Conservation (phyloP, 2,329 filamentous ascomycete genomes). For the Alternaria ethzedia region DNA sequence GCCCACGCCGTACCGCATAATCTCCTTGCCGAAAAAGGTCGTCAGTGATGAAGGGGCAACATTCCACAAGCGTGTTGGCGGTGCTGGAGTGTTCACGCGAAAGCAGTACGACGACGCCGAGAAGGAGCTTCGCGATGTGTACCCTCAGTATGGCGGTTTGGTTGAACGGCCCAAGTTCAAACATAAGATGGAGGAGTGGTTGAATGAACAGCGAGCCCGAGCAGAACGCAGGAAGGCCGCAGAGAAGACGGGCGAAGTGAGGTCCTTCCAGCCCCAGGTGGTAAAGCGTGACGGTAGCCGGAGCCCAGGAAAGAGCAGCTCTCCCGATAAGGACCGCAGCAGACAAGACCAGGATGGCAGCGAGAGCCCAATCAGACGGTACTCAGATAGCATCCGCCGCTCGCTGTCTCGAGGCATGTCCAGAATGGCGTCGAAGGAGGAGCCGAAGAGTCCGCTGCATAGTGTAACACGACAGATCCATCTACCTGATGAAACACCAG, state of each 20-base stretch:
- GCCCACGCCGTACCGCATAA: constrained; percentile 30
- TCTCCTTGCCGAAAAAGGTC: constrained; percentile 19
- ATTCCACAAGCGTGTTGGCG: background rate
- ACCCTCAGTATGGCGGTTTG: constrained; percentile 39
- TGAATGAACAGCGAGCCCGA: constrained; percentile 30
- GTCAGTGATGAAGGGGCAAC: background rate
- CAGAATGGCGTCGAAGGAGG: constrained; percentile 9
- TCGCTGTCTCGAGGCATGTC: constrained; percentile 20
- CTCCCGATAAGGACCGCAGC: background rate
- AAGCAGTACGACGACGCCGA: constrained; percentile 36
- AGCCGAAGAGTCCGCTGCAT: constrained; percentile 29
- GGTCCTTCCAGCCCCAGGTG: constrained; percentile 12
- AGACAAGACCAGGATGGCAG: background rate
- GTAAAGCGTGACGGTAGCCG: background rate
- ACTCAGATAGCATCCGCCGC: constrained; percentile 21
- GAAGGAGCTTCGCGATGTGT: constrained; percentile 35
- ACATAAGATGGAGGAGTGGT: constrained; percentile 35
- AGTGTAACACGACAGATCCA: constrained; percentile 27
- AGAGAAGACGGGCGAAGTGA: constrained; percentile 9
- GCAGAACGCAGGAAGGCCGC: constrained; percentile 22
- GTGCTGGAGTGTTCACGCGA: constrained; percentile 15
- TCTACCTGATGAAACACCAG: constrained; percentile 11
- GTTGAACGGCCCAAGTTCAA: constrained; percentile 42
- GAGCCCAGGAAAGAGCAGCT: background rate
- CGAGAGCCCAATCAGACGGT: constrained; percentile 28